Conservation (phyloP, 2,329 filamentous ascomycete species). For the Fusarium mundagurra region DNA sequence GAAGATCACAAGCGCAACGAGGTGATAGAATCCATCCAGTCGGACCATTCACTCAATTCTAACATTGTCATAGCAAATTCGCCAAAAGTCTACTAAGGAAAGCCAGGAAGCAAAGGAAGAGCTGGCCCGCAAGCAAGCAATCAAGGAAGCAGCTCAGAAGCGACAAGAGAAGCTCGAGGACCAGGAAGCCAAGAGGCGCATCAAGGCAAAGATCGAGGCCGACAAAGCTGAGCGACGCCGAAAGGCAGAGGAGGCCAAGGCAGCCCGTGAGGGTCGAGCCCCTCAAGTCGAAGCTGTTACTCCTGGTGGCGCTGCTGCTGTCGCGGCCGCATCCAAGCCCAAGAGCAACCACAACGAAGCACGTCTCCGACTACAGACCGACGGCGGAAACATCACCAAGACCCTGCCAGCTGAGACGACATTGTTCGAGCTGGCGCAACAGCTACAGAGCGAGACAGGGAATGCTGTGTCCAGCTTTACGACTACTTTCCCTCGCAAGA, state of each 20-base stretch:
- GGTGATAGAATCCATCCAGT: conserved; percentile 53
- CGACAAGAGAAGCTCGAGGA: conserved; percentile 89
- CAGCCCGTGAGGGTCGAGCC: conserved; percentile 79
- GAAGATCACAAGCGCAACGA: conserved; percentile 87
- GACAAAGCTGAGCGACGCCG: conserved; percentile 90
- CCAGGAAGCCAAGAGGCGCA: conserved; percentile 83
- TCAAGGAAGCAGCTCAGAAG: conserved; percentile 90
- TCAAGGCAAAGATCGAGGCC: conserved; percentile 92
- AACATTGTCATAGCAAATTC: conserved; percentile 64
- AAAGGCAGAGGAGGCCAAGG: conserved; percentile 87
- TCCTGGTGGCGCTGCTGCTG: conserved; percentile 58
- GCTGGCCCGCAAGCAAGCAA: conserved; percentile 84
- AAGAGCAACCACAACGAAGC: conserved; percentile 81
- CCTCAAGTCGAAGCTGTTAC: conserved; percentile 56
- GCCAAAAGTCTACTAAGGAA: conserved; percentile 89
- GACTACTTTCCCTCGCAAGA: conserved; percentile 88
- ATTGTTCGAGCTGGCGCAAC: conserved; percentile 88
- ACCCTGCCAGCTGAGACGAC: conserved; percentile 90
- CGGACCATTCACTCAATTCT: neutral
- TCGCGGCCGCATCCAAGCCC: conserved; percentile 65
- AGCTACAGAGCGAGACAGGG: conserved; percentile 76
- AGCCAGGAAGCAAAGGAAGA: conserved; percentile 91
- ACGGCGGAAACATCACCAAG: conserved; percentile 80
- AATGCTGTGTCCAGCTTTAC: conserved; percentile 78
- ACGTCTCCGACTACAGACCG: conserved; percentile 82